Conservation (phyloP, 176 grass and related monocot species). For the Musa troglodytarum region DNA sequence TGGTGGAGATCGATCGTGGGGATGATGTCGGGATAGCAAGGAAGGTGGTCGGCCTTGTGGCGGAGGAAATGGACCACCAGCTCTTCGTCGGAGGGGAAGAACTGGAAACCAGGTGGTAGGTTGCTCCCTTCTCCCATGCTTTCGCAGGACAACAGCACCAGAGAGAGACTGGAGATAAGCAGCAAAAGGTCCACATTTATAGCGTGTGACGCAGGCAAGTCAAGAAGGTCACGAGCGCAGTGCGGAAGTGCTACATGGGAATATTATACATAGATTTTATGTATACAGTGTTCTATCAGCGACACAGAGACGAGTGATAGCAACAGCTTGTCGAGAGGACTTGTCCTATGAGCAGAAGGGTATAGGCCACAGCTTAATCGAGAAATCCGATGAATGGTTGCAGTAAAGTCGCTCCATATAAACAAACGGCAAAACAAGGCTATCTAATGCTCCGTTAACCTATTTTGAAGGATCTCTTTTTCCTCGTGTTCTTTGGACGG, state of each 20-base stretch:
- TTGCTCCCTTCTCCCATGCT: slow-evolving; percentile 51
- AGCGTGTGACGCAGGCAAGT: neutral
- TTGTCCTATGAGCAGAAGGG: neutral
- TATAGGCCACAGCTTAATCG: too few relatives aligned
- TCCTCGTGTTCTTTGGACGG: too few relatives aligned
- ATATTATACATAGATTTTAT: too few relatives aligned
- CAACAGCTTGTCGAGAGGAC: neutral
- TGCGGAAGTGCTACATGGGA: too few relatives aligned
- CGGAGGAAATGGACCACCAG: slow-evolving; percentile 83
- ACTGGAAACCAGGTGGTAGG: slow-evolving; percentile 88
- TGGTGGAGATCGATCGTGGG: slow-evolving; percentile 47
- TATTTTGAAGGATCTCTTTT: too few relatives aligned
- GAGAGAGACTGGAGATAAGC: neutral
- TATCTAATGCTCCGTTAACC: too few relatives aligned
- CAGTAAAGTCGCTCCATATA: too few relatives aligned
- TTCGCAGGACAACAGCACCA: neutral
- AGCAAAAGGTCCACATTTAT: neutral
- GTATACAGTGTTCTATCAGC: neutral
- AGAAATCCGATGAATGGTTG: too few relatives aligned
- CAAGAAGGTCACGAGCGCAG: too few relatives aligned
- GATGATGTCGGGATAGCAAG: slow-evolving; percentile 64
- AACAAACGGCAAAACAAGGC: too few relatives aligned
- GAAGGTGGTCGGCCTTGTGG: slow-evolving; percentile 49
- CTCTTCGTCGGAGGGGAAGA: slow-evolving; percentile 89
- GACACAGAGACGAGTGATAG: neutral